These are phyloP conservation scores for Venturia effusa DNA, from an alignment of 2,329 filamentous ascomycete genomes.

Conservation along the genomic window DNA sequence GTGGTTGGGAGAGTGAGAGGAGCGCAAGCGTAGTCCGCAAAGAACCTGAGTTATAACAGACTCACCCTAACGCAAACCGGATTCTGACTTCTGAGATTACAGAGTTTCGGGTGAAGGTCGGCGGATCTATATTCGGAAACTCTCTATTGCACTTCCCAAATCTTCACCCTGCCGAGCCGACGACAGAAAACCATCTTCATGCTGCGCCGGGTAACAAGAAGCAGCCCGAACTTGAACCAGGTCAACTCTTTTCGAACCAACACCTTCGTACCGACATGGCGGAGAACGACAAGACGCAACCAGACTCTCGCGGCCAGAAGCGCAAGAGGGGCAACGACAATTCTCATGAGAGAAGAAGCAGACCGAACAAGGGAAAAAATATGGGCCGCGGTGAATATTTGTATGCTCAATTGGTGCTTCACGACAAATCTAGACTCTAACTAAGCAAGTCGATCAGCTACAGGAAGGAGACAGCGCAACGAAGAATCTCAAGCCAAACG, in stretches of 20 bases:
- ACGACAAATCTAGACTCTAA: slow-evolving; percentile 20
- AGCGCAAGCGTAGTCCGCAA: neutral
- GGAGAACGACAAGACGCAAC: neutral
- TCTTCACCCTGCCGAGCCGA: too few species aligned
- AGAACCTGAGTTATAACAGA: too few species aligned
- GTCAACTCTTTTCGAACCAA: neutral
- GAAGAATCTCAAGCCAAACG: slow-evolving; percentile 28
- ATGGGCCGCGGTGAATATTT: slow-evolving; percentile 55
- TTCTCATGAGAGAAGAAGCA: slow-evolving; percentile 16
- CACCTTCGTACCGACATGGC: neutral
- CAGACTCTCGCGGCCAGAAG: slow-evolving; percentile 17
- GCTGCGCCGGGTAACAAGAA: neutral
- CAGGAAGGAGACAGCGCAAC: slow-evolving; percentile 37
- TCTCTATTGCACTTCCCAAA: neutral
- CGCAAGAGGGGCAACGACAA: slow-evolving; percentile 11
- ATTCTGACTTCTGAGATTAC: neutral
- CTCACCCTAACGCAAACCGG: too few species aligned
- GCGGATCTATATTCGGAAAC: too few species aligned
- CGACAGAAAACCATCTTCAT: neutral
- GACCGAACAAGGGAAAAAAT: slow-evolving; percentile 51
- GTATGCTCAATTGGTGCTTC: slow-evolving; percentile 34
- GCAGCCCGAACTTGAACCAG: neutral
- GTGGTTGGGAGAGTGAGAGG: neutral
- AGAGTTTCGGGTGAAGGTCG: neutral
- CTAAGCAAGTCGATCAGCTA: slow-evolving; percentile 33